A percentile compares a stretch with the other conserved stretches of the same genome.
Conservation (phyloP, 1,139 yeast genomes). For the Pneumocystis sp. region DNA sequence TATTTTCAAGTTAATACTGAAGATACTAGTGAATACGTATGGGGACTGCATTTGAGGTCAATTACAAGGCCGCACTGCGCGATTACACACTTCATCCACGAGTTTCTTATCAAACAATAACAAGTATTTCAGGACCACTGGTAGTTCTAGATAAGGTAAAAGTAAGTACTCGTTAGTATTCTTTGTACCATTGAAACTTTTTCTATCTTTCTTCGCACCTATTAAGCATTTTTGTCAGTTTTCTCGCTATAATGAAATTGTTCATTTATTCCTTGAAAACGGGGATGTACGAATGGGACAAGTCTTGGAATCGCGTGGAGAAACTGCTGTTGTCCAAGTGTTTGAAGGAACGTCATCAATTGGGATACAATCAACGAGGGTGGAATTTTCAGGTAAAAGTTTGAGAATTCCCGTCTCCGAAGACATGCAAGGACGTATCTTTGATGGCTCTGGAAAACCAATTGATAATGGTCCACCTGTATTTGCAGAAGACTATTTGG, state of each 20-base stretch:
- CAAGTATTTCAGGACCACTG: constrained; percentile 60
- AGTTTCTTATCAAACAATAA: not conserved
- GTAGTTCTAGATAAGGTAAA: constrained; percentile 92
- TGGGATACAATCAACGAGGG: constrained; percentile 92
- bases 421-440: constrained; percentile 93
- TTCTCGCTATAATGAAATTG: constrained; percentile 94
- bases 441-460: constrained; percentile 98
- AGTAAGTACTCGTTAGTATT: constrained; percentile 4
- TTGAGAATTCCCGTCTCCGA: constrained; percentile 90
- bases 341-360: constrained; percentile 77
- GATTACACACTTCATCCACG: not conserved
- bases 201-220: not conserved
- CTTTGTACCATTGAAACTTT: too few relatives aligned
- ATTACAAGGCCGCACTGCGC: not conserved
- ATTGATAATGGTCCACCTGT: constrained; percentile 97
- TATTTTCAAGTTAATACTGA: too few relatives aligned
- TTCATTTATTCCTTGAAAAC: constrained; percentile 87
- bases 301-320: constrained; percentile 93
- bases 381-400: constrained; percentile 91
- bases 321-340: constrained; percentile 83
- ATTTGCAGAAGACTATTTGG: constrained; percentile 94
- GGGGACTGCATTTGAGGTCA: not conserved
- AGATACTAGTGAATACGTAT: not conserved
- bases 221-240: constrained; percentile 26
- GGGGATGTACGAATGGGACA: constrained; percentile 92